Percentiles rank a stretch among this genome's conserved stretches.
These are phyloP conservation scores for Funneliformis mosseae DNA, from an alignment of 192 early-diverging fungal species.

Conservation along the genomic window DNA sequence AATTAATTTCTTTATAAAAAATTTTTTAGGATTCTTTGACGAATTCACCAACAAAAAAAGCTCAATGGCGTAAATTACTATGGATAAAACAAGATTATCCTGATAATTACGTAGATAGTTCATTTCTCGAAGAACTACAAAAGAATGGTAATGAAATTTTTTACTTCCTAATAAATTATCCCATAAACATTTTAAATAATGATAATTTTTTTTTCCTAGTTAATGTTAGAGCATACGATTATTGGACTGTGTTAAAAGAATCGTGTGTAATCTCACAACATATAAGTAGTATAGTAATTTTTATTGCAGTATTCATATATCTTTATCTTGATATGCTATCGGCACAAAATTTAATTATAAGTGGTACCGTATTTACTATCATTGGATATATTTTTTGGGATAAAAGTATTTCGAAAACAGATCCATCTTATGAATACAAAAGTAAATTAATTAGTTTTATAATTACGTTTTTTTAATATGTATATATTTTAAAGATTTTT, in stretches of 20 bases:
- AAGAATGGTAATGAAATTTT: constrained; percentile 68
- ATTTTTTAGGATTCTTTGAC: neutral
- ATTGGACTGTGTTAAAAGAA: constrained; percentile 77
- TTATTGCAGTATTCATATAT: constrained; percentile 86
- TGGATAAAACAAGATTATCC: constrained; percentile 89
- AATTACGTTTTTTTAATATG: neutral
- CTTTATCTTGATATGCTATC: constrained; percentile 63
- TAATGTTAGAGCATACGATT: constrained; percentile 82
- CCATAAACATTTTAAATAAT: neutral
- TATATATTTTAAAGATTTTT: neutral
- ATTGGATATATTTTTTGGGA: constrained; percentile 78
- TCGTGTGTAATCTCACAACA: constrained; percentile 84
- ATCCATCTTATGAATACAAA: constrained; percentile 50
- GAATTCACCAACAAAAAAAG: constrained; percentile 13
- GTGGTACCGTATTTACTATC: constrained; percentile 58
- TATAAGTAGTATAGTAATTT: constrained; percentile 80
- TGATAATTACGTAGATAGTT: constrained; percentile 89
- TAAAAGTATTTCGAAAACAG: constrained; percentile 49
- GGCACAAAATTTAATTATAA: constrained; percentile 58
- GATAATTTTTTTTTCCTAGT: constrained; percentile 45
- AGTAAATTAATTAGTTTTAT: constrained; percentile 26
- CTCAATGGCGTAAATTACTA: constrained; percentile 77
- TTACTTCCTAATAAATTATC: neutral
- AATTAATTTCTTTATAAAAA: neutral
- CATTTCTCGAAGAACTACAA: constrained; percentile 85